A percentile compares a stretch with the other conserved stretches of the same genome.
These are phyloP conservation scores for Starmerella geochares DNA, from an alignment of 805 yeast species.

Conservation along the genomic window DNA sequence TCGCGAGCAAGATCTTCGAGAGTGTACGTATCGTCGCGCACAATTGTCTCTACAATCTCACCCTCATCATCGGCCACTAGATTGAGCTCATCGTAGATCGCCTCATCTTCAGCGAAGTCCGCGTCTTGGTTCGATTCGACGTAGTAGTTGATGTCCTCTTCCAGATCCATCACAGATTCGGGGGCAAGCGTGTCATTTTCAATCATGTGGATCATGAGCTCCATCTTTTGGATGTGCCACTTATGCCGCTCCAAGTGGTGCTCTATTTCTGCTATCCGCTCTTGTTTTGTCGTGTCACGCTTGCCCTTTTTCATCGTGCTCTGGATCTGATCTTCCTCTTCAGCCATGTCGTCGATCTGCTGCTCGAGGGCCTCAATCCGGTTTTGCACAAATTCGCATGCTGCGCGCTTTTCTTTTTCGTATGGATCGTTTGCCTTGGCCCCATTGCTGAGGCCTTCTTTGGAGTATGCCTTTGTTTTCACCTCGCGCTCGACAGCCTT, in stretches of 20 bases:
- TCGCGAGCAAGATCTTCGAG: constrained; percentile 34
- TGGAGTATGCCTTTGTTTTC: constrained; percentile 88
- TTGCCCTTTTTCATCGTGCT: constrained; percentile 49
- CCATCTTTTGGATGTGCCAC: constrained; percentile 69
- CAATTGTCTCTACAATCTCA: constrained; percentile 34
- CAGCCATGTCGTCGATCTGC: constrained; percentile 71
- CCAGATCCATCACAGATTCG: constrained; percentile 61
- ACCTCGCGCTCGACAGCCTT: constrained; percentile 86
- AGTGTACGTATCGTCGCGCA: constrained; percentile 29
- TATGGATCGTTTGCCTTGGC: constrained; percentile 61
- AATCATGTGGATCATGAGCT: constrained; percentile 60
- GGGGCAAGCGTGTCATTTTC: constrained; percentile 75
- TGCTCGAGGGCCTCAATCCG: constrained; percentile 69
- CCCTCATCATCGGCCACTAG: constrained; percentile 49
- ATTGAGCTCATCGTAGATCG: constrained; percentile 77
- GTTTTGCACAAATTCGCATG: constrained; percentile 55
- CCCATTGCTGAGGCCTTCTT: constrained; percentile 64
- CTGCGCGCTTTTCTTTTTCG: constrained; percentile 67
- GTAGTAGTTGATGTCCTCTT: constrained; percentile 85
- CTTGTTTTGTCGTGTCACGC: constrained; percentile 46
- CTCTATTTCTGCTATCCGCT: constrained; percentile 52
- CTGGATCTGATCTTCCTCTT: constrained; percentile 49
- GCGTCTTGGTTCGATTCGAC: constrained; percentile 89
- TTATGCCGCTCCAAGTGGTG: constrained; percentile 61
- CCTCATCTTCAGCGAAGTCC: constrained; percentile 88